Conservation (phyloP, 2,329 filamentous ascomycete genomes). For the Fusarium clavum region DNA sequence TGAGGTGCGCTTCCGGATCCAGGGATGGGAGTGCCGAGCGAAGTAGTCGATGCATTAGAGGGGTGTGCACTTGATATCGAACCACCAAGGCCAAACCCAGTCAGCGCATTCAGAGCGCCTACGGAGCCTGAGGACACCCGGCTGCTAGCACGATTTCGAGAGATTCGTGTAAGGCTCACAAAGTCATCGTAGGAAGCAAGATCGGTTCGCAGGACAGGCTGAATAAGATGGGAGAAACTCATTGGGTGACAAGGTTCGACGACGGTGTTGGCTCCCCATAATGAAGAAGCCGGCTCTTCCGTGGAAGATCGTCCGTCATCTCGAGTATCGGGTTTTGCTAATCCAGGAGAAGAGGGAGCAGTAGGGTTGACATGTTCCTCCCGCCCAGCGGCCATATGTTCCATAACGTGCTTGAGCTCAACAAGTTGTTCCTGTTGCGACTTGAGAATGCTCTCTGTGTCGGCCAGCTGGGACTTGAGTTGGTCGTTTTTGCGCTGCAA, state of each 20-base stretch:
- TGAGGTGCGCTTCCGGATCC: conserved; percentile 66
- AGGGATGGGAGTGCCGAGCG: conserved; percentile 63
- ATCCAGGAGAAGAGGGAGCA: conserved; percentile 83
- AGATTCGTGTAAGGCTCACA: conserved; percentile 76
- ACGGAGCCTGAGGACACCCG: conserved; percentile 78
- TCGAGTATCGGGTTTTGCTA: conserved; percentile 73
- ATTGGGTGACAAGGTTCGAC: conserved; percentile 66
- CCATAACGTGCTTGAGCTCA: conserved; percentile 92
- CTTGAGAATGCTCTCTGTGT: conserved; percentile 85
- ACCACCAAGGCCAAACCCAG: conserved; percentile 57
- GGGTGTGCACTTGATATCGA: conserved; percentile 61
- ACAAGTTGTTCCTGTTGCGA: conserved; percentile 94
- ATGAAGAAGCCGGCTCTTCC: conserved; percentile 52
- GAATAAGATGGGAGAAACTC: conserved; percentile 85
- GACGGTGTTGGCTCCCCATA: conserved; percentile 44
- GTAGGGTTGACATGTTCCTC: conserved; percentile 80
- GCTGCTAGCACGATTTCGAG: conserved; percentile 70
- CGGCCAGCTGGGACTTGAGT: conserved; percentile 83
- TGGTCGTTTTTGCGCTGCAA: conserved; percentile 89
- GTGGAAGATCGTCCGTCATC: conserved; percentile 55
- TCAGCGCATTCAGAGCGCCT: conserved; percentile 61
- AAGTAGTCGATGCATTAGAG: conserved; percentile 71
- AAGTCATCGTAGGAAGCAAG: conserved; percentile 88
- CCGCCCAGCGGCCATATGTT: conserved; percentile 79
- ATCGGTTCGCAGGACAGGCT: conserved; percentile 85